Base-by-base conservation (phyloP, 1,139 yeast genomes). In the Candida dubliniensis region DNA sequence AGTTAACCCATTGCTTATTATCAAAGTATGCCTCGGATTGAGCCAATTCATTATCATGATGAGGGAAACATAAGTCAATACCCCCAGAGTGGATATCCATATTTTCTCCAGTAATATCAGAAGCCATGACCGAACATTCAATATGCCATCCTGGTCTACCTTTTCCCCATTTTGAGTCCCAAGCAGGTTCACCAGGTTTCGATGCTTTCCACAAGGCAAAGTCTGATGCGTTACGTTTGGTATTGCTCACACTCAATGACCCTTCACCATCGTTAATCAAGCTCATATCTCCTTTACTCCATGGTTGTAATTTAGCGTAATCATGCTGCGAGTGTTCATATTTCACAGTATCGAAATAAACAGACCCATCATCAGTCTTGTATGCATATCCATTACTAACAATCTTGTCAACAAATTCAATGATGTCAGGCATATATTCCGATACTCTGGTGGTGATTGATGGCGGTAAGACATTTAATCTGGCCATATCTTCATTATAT, bases 61-160 rank as follows among this genome's bases (percentile, higher is more conserved):
- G 99, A n/a, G 99, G 99, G 74, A 93, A 95, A 27, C 98, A 96
- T 59, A 93, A 77, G 67, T 93, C 99, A 48, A 93, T 82, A 52
- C 99, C 99, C 46, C 99, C 99, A 18, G 96, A 84, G 64, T 93
- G 99, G 54, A 93, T 89, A 66, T 93, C 99, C 77, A 95, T 86
- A 46, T 77, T 76, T 31, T 79, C 68, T 1, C 98, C 98, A 36
- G 87, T 76, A 39, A 90, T 78, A 56, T 90, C 96, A 43, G 93
- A 79, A 1, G 99, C 99, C 99, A 93, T 93, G 12, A 93, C 99
- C 6, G 98, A 90, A 75, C 99, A 93, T 68, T 93, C 99, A 64
- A 93, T 93, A 63, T 93, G 99, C 99, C 99, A 93, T 2, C 99
- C 99, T 3, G 99, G 99, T 64, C 99, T 85, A 40, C 99, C 99